phyloP scores from a whole-genome alignment of 139 green algal genomes.

The Tetraselmis chui region DNA sequence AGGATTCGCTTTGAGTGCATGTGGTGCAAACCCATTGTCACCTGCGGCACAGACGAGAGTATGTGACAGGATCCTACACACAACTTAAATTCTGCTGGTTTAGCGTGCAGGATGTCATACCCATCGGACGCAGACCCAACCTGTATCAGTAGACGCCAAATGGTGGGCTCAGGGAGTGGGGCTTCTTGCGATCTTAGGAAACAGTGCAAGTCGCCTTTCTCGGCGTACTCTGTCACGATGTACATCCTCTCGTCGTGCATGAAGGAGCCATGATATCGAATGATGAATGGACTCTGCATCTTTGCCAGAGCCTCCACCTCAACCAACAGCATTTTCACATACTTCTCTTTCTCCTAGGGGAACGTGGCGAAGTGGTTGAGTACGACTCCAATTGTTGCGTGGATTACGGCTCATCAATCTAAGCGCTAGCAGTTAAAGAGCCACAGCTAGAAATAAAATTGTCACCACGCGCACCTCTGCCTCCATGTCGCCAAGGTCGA shows the following conservation, averaged over 20 bases:
- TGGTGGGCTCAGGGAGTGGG: not conserved
- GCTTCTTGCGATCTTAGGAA: not conserved
- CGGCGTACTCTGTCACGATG: not conserved
- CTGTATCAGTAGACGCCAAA: not conserved
- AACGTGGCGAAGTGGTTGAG: not conserved
- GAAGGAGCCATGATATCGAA: not conserved
- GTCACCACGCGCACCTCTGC: not conserved
- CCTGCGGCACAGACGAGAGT: not conserved
- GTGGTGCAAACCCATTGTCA: conserved; percentile 2
- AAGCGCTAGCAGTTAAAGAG: not conserved
- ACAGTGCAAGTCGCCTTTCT: not conserved
- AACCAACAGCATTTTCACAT: not conserved
- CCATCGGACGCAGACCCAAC: not conserved
- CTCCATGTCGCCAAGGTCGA: not conserved
- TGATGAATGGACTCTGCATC: conserved; percentile 2
- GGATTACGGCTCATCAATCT: not conserved
- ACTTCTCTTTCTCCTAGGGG: not conserved
- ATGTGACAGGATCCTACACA: not conserved
- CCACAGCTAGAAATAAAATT: not conserved
- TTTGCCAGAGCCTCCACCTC: conserved; percentile 2
- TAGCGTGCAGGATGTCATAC: too few species aligned
- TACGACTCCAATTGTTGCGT: not conserved
- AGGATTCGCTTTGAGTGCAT: conserved; percentile 11
- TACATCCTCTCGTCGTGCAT: not conserved
- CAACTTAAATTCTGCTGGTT: too few species aligned